These are phyloP conservation scores for Beta macrorhiza DNA, from an alignment of 179 eudicot species.

Conservation along the genomic window DNA sequence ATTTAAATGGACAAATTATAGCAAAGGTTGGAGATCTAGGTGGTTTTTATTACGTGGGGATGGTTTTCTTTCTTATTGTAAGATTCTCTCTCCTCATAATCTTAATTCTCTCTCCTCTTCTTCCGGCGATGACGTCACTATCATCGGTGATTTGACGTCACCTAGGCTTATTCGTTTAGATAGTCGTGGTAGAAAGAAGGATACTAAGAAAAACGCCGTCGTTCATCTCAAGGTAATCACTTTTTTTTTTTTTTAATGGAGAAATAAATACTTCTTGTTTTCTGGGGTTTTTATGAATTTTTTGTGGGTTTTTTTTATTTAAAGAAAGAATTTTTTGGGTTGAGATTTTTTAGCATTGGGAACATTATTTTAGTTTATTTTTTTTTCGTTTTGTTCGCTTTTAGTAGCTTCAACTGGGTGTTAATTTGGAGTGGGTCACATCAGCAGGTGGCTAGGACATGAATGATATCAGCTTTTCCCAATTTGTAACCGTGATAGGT, in stretches of 20 bases:
- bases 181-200: constrained; percentile 35
- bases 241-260: too few relatives aligned
- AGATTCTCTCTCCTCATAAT: constrained; percentile 42
- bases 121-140: constrained; percentile 42
- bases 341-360: too few relatives aligned
- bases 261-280: too few relatives aligned
- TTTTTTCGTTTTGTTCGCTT: not conserved
- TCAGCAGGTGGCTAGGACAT: constrained; percentile 43
- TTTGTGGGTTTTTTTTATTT: too few relatives aligned
- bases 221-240: constrained; percentile 70
- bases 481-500: too few relatives aligned
- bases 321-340: too few relatives aligned
- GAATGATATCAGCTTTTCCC: too few relatives aligned
- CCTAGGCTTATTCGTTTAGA: constrained; percentile 34
- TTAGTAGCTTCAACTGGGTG: constrained; percentile 30
- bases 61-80: constrained; percentile 59
- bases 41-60: constrained; percentile 83
- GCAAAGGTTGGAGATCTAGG: constrained; percentile 90
- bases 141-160: constrained; percentile 54
- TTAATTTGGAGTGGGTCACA: constrained; percentile 67
- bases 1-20: constrained; percentile 84
- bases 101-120: too few relatives aligned
- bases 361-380: not conserved
- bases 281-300: too few relatives aligned
- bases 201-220: constrained; percentile 32